Base-by-base conservation (phyloP, 495 filamentous ascomycete genomes). In the Umbilicaria muhlenbergii region DNA sequence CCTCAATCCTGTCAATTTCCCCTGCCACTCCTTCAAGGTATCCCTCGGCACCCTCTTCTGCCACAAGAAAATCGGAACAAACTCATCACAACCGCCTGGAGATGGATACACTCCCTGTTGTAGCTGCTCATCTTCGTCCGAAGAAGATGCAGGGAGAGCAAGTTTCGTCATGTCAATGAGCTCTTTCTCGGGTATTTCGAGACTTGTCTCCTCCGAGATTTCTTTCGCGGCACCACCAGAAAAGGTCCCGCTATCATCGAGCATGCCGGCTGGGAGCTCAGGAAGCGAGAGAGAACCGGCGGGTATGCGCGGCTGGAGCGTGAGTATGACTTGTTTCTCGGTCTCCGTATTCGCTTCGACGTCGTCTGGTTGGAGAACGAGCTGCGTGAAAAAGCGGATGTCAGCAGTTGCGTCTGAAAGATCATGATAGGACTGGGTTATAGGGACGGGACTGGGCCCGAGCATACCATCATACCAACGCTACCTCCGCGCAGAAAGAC, bases 181-280 rank as follows among this genome's bases (percentile, higher is more conserved):
- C 41, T 81, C 69, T 2, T 58, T 49, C 35, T 69, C 60, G 13
- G 61, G 57, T 35, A 82, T 73, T 42, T 63, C 64, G 32, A 87
- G 51, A 12, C 79, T 83, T 3, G 83, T 74, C 61, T 94, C 87
- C 59, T 94, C 84, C 17, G 76, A 49, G 39, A 94, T 88, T 61
- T 94, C 87, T 43, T 73, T 75, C 13, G 86, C 86, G 0, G 86
- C 87, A 2, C 70, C 71, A 3, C 87, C 86, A 5, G 71, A 67
- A 60, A 94, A 93, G 3, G 70, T 75, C 17, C 81, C 81, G 34
- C 61, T 66, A 46, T 83, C 77, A 52, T 93, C 86, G 7, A 94
- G 73, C 86, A 94, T 93, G 5, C 87, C 87, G 0, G 87, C 87
- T 0, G 87, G 87, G 15, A 94, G 65, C 56, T 94, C 87, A 11